Evolutionary conservation across 495 filamentous ascomycete species (phyloP).

Genomic region (Xylaria sp.): DNA sequence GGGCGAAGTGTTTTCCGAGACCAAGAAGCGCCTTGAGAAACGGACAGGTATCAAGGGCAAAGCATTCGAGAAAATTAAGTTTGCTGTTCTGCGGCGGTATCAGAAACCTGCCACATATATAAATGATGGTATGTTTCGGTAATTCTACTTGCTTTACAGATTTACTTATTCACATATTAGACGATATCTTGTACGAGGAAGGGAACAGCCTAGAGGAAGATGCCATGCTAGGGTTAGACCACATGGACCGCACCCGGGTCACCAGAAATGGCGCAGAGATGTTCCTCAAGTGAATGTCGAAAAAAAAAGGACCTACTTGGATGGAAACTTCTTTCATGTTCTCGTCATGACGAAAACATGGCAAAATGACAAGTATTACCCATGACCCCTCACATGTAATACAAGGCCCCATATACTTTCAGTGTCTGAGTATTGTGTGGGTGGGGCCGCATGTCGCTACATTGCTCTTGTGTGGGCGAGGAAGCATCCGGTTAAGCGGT

Average conservation of each 20-base stretch:
- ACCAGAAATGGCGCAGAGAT: slow-evolving; percentile 62
- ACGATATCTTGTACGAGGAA: slow-evolving; percentile 82
- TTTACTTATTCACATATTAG: slow-evolving; percentile 53
- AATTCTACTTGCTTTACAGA: background rate
- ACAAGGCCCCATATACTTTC: slow-evolving; percentile 20
- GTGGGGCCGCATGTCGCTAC: background rate
- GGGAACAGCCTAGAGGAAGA: slow-evolving; percentile 70
- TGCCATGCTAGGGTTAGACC: slow-evolving; percentile 80
- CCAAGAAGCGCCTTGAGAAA: slow-evolving; percentile 87
- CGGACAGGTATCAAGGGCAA: slow-evolving; percentile 96
- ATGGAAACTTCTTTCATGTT: background rate
- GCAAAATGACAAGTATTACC: slow-evolving; percentile 2
- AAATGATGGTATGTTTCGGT: slow-evolving; percentile 74
- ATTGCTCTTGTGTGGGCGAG: background rate
- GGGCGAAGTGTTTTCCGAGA: slow-evolving; percentile 88
- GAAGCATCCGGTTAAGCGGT: slow-evolving; percentile 11
- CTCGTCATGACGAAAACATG: slow-evolving; percentile 7
- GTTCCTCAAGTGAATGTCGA: slow-evolving; percentile 57
- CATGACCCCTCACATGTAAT: background rate
- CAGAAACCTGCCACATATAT: slow-evolving; percentile 77
- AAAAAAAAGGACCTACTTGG: background rate
- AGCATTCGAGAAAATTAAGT: slow-evolving; percentile 98
- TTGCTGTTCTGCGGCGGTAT: slow-evolving; percentile 82
- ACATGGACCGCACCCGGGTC: slow-evolving; percentile 73
- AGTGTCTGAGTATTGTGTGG: slow-evolving; percentile 19